These are phyloP conservation scores for Sporothrix mexicana DNA, from an alignment of 2,329 filamentous ascomycete genomes.

Conservation along the genomic window DNA sequence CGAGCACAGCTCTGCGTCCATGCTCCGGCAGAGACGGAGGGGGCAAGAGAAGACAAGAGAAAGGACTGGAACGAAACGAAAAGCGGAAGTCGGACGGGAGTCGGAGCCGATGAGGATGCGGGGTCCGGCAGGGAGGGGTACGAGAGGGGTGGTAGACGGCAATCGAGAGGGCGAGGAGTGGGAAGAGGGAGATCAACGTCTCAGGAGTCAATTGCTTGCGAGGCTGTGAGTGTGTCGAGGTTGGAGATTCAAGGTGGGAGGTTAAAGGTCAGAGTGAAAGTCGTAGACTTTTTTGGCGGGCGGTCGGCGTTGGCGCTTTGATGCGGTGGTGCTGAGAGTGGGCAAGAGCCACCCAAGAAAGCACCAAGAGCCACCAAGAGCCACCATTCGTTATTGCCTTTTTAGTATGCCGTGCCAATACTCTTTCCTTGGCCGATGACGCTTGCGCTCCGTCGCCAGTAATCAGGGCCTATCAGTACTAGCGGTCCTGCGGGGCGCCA, in stretches of 20 bases:
- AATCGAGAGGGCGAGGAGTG: background rate
- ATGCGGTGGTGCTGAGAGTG: background rate
- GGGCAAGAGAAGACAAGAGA: background rate
- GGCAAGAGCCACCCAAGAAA: background rate
- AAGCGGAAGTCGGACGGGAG: slow-evolving; percentile 13
- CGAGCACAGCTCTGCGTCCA: background rate
- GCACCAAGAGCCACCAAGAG: background rate
- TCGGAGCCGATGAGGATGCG: background rate
- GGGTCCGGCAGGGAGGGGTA: background rate
- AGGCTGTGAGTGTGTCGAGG: background rate
- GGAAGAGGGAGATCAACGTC: too few relatives aligned
- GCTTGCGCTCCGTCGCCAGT: slow-evolving; percentile 24
- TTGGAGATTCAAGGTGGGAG: too few relatives aligned
- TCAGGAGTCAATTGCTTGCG: slow-evolving; percentile 19
- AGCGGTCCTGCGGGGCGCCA: background rate
- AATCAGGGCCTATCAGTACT: background rate
- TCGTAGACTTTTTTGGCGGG: background rate
- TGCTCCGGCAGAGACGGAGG: slow-evolving; percentile 16
- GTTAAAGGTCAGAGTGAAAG: background rate
- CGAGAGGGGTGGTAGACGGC: background rate
- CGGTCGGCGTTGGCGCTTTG: slow-evolving; percentile 5
- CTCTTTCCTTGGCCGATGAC: background rate
- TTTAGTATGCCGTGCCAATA: background rate
- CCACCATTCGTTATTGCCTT: too few relatives aligned
- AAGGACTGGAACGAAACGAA: background rate